Evolutionary conservation across 805 yeast genomes (phyloP).

Genomic region (Ogataea pilisensis): DNA sequence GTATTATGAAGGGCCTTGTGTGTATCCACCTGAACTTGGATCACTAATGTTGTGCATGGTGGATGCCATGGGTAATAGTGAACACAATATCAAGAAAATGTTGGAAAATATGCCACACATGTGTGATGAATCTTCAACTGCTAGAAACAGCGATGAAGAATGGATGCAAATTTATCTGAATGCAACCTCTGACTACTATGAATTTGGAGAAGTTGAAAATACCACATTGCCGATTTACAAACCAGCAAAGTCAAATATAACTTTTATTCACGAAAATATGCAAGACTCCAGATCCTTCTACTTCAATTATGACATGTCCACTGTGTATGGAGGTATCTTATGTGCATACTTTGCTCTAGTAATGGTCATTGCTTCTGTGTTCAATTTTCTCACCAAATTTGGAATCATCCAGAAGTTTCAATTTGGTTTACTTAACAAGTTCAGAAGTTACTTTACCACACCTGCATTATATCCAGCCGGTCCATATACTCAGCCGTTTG

Average conservation of each 20-base stretch:
- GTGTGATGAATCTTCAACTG: slow-evolving; percentile 3
- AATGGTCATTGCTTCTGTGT: slow-evolving; percentile 32
- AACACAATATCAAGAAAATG: not conserved
- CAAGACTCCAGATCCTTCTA: slow-evolving; percentile 16
- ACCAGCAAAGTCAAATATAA: slow-evolving; percentile 15
- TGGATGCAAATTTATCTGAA: slow-evolving; percentile 19
- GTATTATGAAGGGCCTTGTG: slow-evolving; percentile 3
- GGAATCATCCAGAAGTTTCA: slow-evolving; percentile 29
- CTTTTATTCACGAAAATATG: slow-evolving; percentile 1
- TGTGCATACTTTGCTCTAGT: slow-evolving; percentile 38
- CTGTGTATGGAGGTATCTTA: slow-evolving; percentile 33
- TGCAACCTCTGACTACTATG: slow-evolving; percentile 24
- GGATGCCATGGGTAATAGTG: slow-evolving; percentile 3
- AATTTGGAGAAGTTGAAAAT: slow-evolving; percentile 1
- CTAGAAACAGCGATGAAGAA: not conserved
- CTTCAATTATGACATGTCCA: slow-evolving; percentile 25
- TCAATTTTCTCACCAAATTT: slow-evolving; percentile 29
- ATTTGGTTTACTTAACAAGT: slow-evolving; percentile 28
- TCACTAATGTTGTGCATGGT: slow-evolving; percentile 11
- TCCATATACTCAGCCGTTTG: slow-evolving; percentile 12
- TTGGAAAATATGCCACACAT: slow-evolving; percentile 1
- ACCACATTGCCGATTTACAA: slow-evolving; percentile 6
- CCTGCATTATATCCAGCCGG: slow-evolving; percentile 36
- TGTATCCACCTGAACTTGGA: slow-evolving; percentile 18
- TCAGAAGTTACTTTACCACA: slow-evolving; percentile 33